Percentiles rank a stretch among this genome's conserved stretches.
These are phyloP conservation scores for Claviceps fusiformis DNA, from an alignment of 2,329 filamentous ascomycete genomes.

Conservation along the genomic window DNA sequence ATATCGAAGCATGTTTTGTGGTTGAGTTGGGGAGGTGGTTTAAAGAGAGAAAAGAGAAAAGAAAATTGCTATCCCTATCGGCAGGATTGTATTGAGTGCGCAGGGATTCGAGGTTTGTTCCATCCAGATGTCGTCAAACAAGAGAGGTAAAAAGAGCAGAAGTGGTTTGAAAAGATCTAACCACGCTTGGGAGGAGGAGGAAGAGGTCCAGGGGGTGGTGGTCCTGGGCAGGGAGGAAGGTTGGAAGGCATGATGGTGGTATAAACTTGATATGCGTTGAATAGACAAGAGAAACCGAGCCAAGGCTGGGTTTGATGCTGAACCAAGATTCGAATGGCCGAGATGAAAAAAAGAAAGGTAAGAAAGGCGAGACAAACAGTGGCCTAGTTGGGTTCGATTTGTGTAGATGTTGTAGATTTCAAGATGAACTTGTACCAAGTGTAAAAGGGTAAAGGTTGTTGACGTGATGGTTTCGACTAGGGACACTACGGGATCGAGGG, in stretches of 20 bases:
- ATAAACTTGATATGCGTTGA: too few relatives aligned
- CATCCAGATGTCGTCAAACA: neutral
- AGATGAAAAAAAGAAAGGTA: too few relatives aligned
- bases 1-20: neutral
- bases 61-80: neutral
- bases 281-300: too few relatives aligned
- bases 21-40: neutral
- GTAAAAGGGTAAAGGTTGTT: neutral
- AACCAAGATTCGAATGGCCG: too few relatives aligned
- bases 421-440: neutral
- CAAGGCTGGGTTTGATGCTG: too few relatives aligned
- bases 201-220: constrained; percentile 50
- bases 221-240: constrained; percentile 54
- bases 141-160: neutral
- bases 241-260: constrained; percentile 37
- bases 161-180: constrained; percentile 18
- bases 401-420: neutral
- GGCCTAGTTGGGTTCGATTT: too few relatives aligned
- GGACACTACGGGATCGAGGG: constrained; percentile 7
- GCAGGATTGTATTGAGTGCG: neutral
- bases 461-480: neutral
- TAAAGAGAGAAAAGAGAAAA: neutral
- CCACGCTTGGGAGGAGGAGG: constrained; percentile 50
- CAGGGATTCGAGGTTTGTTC: neutral
- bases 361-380: too few relatives aligned